Conservation (phyloP, 768 basidiomycete genomes). For the Arthromyces matolae region DNA sequence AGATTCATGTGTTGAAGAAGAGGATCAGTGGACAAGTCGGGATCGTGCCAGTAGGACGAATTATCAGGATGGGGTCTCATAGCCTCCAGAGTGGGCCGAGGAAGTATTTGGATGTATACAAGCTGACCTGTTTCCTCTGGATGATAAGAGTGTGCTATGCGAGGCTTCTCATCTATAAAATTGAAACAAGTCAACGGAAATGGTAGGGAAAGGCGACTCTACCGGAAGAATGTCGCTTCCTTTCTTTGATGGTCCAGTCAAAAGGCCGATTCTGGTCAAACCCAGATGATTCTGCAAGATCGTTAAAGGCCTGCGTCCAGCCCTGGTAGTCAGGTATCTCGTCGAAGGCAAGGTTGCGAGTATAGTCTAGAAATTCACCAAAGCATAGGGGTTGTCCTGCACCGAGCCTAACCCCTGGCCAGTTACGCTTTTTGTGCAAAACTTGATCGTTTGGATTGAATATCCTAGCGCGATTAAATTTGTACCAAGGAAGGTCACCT, state of each 20-base stretch:
- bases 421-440: background rate
- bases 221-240: background rate
- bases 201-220: background rate
- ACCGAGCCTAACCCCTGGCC: background rate
- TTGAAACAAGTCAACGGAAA: background rate
- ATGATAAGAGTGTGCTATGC: background rate
- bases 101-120: background rate
- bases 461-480: background rate
- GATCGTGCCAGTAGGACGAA: background rate
- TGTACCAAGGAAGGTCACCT: background rate
- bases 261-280: background rate
- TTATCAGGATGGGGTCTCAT: background rate
- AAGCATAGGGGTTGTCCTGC: background rate
- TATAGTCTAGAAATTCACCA: background rate
- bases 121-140: background rate
- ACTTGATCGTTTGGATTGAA: background rate
- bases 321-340: background rate
- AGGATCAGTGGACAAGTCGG: background rate
- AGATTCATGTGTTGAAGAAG: background rate
- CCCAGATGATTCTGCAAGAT: background rate
- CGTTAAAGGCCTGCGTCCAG: background rate
- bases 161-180: no score
- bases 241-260: background rate
- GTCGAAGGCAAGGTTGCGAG: background rate
- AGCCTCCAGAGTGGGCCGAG: background rate